Base-by-base conservation (phyloP, 257 asterid genomes). In the Solanum ossicruentum region DNA sequence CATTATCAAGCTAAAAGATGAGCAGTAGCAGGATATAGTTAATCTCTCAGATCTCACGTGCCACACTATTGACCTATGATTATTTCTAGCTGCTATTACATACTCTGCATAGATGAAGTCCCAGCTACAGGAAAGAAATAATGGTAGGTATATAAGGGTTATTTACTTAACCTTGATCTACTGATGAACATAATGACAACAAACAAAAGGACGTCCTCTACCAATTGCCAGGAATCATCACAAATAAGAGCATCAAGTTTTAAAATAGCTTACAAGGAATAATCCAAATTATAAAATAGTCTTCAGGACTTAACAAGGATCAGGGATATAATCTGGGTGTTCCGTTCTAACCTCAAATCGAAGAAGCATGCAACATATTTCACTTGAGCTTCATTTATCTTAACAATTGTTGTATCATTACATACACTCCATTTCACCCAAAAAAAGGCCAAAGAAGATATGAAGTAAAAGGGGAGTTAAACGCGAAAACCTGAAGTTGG, bases 41-140 rank as follows among this genome's bases (percentile, higher is more conserved):
- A 52, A 28, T 65, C 7, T 52, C 61, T 52, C 28, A 28, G 83
- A 52, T 52, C 21, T 87, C 55, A 96, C 99, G 98, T 96, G 98
- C 99, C 99, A 95, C 92, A 97, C 99, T 60, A 95, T 95, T 72
- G 98, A 88, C 41, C 97, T 95, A 66, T 93, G 98, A 89, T 95
- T 93, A 88, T 91, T 91, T 87, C 98, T 98, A 84, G 99, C 98
- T 87, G 92, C 98, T 98, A 95, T 95, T 41, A 95, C 97, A 84
- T 97, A 97, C 88, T 97, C 99, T 26, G 98, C 98, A 56, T 97
- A 97, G 83, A 97, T 97, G 93, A 94, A 95, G 87, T 97, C 99
- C 99, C 99, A 97, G 86, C 98, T 97, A 93, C 89, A 85, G 81
- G 82, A n/a, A 82, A 20, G 12, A 81, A 83, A 87, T 43, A 23